Base-by-base conservation (phyloP, 257 asterid genomes). In the Rauvolfia tetraphylla region DNA sequence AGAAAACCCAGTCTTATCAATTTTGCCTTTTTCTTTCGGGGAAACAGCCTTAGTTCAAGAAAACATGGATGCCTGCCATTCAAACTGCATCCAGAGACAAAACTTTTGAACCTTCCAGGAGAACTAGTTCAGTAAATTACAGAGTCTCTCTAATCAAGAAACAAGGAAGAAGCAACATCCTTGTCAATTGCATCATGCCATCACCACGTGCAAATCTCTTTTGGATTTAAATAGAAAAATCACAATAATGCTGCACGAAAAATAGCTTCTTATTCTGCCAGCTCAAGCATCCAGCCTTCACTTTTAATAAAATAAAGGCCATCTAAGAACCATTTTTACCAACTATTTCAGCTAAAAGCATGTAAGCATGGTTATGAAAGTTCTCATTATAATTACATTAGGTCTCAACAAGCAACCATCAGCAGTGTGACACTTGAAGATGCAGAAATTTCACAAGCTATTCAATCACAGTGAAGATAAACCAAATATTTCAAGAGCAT, bases 401-500 rank as follows among this genome's bases (percentile, higher is more conserved):
- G 25, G 38, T 67, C n/a, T 33, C 54, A 65, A 67, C 63, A 66
- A 3, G 20, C 63, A 71, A 71, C 46, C 18, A 49, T 31, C 31
- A 31, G 9, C 11, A 33, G 10, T 20, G 15, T 10, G n/a, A 34
- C 38, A 66, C 39, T 56, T 33, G 56, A 27, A 17, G 36, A 46
- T 27, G 33, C 29, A 23, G 46, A 56, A 15, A 39, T 29, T 69
- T 56, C 39, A 41, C 61, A 73, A 73, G 62, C 57, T 79, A 11
- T 68, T 70, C 63, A 44, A 13, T 44, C 48, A 46, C 10, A 73
- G 51, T 31, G 56, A 44, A 62, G 49, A 49, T 4, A 34, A 31
- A 18, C 27, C 48, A 33, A 46, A 23, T 7, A 74, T 66, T 56
- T 48, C 68, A 70, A 83, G 44, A 75, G 72, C 59, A 76, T 68